Evolutionary conservation across 805 yeast genomes (phyloP), one percentile per base, ranked within the genome.

Genomic region (Peterozyma toletana): DNA sequence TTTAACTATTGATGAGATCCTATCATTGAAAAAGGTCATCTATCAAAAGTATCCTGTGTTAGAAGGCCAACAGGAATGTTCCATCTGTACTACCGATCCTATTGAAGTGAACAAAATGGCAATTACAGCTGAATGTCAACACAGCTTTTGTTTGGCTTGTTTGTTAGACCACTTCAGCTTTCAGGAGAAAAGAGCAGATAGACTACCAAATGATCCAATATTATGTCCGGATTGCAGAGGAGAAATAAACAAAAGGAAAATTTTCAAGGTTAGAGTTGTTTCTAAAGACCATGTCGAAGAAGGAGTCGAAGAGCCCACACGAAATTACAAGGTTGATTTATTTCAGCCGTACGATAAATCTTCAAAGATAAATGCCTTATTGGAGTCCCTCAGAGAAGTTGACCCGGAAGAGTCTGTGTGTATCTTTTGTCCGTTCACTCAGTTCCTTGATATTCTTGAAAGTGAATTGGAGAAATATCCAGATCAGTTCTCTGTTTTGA

Each of bases 371-470:
- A 76, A 77, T 50, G 88, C 95, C 0, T 65, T 89, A 21, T 46
- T 86, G 5, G 62, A 68, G 3, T 88, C 84, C 54, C 60, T 88
- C 14, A 72, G 70, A 44, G 76, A 72, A 21, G 77, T 75, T 13
- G 68, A 75, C 9, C 77, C 83, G 0, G 79, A 78, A 13, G 86
- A 81, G 46, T 88, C 85, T 53, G 78, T 85, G 3, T 89, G 91
- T 40, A 90, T 91, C 0, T 91, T 91, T 56, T 88, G 96, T 2
- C 97, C 91, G 53, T 90, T 90, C 54, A 85, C 96, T 0, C 73
- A 86, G 0, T 91, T 79, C 54, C 59, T 90, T 47, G 96, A 88
- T 58, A 65, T 87, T 9, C 76, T 90, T 42, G 83, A 84, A 52
- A 58, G 56, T 15, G 93, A 83, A 50, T 59, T 90, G 3, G 53